These are phyloP conservation scores for Ulmus americana DNA, from an alignment of 331 rosid species.

Conservation along the genomic window DNA sequence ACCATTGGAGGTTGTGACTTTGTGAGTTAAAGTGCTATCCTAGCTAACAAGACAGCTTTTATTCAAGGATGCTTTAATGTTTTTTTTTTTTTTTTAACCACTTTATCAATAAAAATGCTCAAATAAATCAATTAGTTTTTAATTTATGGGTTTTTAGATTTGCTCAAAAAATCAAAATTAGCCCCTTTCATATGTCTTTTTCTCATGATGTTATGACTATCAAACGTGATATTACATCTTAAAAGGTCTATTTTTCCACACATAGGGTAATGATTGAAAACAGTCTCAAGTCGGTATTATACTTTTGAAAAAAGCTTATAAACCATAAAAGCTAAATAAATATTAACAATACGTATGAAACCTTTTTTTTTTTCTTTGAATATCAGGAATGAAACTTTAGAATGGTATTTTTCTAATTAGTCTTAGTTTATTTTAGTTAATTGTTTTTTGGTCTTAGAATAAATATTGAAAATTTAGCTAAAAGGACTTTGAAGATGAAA, in stretches of 20 bases:
- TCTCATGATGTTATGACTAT: not conserved
- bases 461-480: not conserved
- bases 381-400: not conserved
- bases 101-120: too few species aligned
- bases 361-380: too few species aligned
- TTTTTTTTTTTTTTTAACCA: not conserved
- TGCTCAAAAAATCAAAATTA: too few species aligned
- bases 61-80: not conserved
- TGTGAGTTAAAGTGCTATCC: not conserved
- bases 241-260: not conserved
- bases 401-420: not conserved
- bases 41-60: not conserved
- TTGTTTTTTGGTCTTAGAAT: not conserved
- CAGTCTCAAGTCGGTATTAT: constrained; percentile 7
- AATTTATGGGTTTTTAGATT: too few species aligned
- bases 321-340: not conserved
- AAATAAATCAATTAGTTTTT: too few species aligned
- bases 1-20: not conserved
- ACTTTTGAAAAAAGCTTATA: constrained; percentile 9
- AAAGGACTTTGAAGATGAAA: not conserved
- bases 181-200: not conserved
- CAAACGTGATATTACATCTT: not conserved
- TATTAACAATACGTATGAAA: not conserved
- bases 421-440: not conserved
- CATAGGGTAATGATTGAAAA: not conserved